A percentile compares a stretch with the other conserved stretches of the same genome.
Conservation (phyloP, 2,329 filamentous ascomycete species). For the Emergomyces pasteurianus region DNA sequence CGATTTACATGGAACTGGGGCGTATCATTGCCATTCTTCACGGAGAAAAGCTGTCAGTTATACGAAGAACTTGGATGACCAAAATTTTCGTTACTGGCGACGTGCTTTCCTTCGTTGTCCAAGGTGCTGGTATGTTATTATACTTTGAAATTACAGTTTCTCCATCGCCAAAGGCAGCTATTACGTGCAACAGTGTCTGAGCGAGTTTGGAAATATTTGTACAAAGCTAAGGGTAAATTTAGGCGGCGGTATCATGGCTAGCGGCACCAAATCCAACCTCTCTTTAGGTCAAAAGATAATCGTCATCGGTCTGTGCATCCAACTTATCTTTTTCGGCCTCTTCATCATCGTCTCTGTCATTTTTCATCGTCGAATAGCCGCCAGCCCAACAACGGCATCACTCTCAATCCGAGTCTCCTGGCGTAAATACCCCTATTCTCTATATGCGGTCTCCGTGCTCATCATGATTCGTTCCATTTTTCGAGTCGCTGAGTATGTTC, state of each 20-base stretch:
- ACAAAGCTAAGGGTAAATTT: background rate
- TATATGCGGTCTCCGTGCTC: slow-evolving; percentile 18
- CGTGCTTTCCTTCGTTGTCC: slow-evolving; percentile 15
- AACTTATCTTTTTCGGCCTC: slow-evolving; percentile 41
- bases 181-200: background rate
- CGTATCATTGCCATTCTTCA: slow-evolving; percentile 20
- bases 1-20: slow-evolving; percentile 24
- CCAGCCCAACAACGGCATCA: background rate
- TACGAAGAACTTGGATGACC: slow-evolving; percentile 20
- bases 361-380: background rate
- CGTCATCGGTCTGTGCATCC: slow-evolving; percentile 38
- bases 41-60: slow-evolving; percentile 18
- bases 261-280: slow-evolving; percentile 15
- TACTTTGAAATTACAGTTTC: background rate
- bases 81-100: slow-evolving; percentile 18
- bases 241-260: slow-evolving; percentile 33
- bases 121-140: slow-evolving; percentile 8
- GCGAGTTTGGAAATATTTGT: background rate
- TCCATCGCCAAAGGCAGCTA: background rate
- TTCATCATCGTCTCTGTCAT: slow-evolving; percentile 27
- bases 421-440: slow-evolving; percentile 2
- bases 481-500: slow-evolving; percentile 21
- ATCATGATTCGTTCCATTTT: slow-evolving; percentile 24
- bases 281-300: slow-evolving; percentile 34
- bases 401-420: background rate